phyloP scores from a whole-genome alignment of 1,284 basidiomycete species.

The Tremellales sp. region DNA sequence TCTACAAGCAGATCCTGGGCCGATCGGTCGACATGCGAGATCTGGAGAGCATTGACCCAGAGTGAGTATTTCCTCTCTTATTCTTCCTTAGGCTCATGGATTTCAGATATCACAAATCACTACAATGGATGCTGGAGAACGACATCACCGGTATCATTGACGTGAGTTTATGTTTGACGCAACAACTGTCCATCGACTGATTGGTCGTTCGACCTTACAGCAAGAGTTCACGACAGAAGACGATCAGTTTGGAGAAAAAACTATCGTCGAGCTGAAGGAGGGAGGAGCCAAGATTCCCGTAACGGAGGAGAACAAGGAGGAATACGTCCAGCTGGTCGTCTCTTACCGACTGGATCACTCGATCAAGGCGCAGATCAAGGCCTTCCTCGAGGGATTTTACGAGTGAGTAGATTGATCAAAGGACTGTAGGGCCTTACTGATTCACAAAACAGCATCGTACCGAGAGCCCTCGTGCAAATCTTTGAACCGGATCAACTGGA shows the following conservation, averaged over 20 bases:
- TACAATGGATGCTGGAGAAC: slow-evolving; percentile 51
- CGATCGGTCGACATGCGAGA: slow-evolving; percentile 89
- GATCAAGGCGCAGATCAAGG: slow-evolving; percentile 94
- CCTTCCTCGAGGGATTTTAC: slow-evolving; percentile 86
- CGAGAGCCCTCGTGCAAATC: slow-evolving; percentile 51
- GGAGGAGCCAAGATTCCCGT: slow-evolving; percentile 76
- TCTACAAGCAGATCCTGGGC: slow-evolving; percentile 88
- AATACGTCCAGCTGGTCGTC: slow-evolving; percentile 80
- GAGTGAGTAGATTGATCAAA: slow-evolving; percentile 53
- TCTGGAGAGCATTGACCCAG: slow-evolving; percentile 93
- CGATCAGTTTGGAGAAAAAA: slow-evolving; percentile 78
- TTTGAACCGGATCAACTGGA: slow-evolving; percentile 99
- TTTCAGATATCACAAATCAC: slow-evolving; percentile 45
- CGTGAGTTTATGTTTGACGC: slow-evolving; percentile 15
- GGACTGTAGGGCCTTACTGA: slow-evolving; percentile 64
- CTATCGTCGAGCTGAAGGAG: slow-evolving; percentile 79
- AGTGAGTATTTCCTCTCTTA: slow-evolving; percentile 53
- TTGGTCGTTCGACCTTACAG: slow-evolving; percentile 16
- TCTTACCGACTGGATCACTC: slow-evolving; percentile 89
- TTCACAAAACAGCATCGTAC: slow-evolving; percentile 54
- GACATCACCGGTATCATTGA: slow-evolving; percentile 48
- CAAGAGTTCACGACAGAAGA: slow-evolving; percentile 51
- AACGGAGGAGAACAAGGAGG: slow-evolving; percentile 91
- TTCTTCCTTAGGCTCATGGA: slow-evolving; percentile 4
- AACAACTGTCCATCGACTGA: background rate